Base-by-base conservation (phyloP, 192 early-diverging fungal species). In the Funneliformis geosporum region DNA sequence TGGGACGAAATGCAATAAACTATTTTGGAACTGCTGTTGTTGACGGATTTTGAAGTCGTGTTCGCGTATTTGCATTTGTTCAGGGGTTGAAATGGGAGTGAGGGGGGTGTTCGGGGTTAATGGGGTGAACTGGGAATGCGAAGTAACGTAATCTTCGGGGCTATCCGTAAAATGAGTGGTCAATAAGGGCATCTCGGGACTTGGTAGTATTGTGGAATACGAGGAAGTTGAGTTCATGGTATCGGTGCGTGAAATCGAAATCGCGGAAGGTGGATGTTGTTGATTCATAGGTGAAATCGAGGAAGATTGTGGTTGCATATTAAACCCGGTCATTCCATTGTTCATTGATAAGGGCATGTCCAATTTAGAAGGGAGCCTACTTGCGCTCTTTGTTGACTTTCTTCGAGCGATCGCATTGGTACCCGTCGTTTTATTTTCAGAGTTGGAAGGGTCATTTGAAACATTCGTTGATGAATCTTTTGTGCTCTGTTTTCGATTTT, bases 361-460 rank as follows among this genome's bases (percentile, higher is more conserved):
- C 44, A 47, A 11, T 23, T 33, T 25, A 14, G 40, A n/a, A 39
- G 42, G 3, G 9, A 6, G 38, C 6, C 21, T 68, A 8, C 67
- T 9, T n/a, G 12, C 18, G 21, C 1, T 18, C 39, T 39, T 16
- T 60, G 42, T 42, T 78, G 27, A 21, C 16, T 39, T 42, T 60
- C 16, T 66, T 68, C 1, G 18, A 70, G 33, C 59, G 77, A 79
- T 66, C 39, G 77, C 21, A 66, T 66, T 18, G 77, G 16, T 78
- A 33, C 21, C 21, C 0, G 23, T 72, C 0, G 27, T 8, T 11
- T 50, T 47, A 47, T 64, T 47, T 23, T 59, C 40, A 25, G 9
- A 11, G 1, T 69, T 47, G 23, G 55, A 70, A 14, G 47, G 6
- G 40, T 75, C 38, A 10, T 12, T 23, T 60, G 55, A 40, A 38